Conservation (phyloP, 2,329 filamentous ascomycete genomes). For the Ophiocordyceps camponoti-saundersi region DNA sequence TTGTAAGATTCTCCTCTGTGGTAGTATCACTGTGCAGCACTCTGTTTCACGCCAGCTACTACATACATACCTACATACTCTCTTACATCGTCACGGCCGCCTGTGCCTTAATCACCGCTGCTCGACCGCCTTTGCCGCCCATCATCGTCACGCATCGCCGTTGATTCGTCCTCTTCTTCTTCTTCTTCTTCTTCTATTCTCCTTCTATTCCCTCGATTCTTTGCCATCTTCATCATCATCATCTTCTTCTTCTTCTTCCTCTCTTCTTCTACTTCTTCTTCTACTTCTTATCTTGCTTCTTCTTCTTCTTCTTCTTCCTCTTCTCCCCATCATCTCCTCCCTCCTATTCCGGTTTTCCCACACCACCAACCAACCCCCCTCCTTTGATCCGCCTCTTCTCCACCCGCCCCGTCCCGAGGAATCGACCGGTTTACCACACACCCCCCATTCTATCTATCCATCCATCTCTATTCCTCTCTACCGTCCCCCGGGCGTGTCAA, state of each 20-base stretch:
- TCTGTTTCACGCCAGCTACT: constrained; percentile 30
- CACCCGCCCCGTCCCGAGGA: neutral
- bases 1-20: constrained; percentile 22
- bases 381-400: neutral
- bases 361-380: neutral
- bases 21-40: constrained; percentile 34
- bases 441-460: neutral
- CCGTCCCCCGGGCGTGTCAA: neutral
- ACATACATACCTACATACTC: too few species aligned
- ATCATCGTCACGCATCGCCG: neutral
- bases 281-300: neutral
- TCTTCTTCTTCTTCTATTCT: neutral
- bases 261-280: neutral
- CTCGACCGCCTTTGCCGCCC: neutral
- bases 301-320: neutral
- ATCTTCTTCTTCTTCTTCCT: neutral
- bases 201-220: too few species aligned
- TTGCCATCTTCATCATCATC: too few species aligned
- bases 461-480: too few species aligned
- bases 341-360: neutral
- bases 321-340: neutral
- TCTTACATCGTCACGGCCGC: constrained; percentile 1
- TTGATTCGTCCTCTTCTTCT: neutral
- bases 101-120: neutral
- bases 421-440: too few species aligned